phyloP scores from a whole-genome alignment of 495 filamentous ascomycete species.

The Chaetomidium leptoderma region DNA sequence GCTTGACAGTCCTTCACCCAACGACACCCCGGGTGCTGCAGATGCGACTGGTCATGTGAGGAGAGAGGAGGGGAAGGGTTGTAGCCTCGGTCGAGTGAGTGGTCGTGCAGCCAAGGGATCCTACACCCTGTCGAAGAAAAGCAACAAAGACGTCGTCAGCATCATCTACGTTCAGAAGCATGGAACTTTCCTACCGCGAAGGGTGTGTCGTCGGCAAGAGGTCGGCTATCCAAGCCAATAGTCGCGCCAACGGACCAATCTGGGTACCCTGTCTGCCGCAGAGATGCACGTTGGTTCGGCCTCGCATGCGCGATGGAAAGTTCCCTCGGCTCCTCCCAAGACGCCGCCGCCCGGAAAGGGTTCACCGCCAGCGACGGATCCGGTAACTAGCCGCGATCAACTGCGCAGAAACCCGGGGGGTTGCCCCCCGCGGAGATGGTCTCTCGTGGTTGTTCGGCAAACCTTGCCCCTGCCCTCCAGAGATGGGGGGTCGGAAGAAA shows the following conservation, averaged over 20 bases:
- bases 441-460: neutral
- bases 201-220: neutral
- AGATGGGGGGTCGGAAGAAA: neutral
- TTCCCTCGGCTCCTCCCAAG: neutral
- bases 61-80: neutral
- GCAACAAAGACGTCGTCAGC: neutral
- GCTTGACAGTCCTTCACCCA: neutral
- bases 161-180: neutral
- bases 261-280: slow-evolving; percentile 11
- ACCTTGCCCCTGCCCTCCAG: neutral
- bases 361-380: neutral
- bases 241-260: slow-evolving; percentile 21
- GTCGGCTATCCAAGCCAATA: slow-evolving; percentile 10
- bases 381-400: neutral
- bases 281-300: neutral
- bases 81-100: neutral
- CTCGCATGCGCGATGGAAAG: neutral
- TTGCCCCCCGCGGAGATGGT: neutral
- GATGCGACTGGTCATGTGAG: slow-evolving; percentile 10
- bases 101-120: neutral
- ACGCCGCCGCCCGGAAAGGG: neutral
- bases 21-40: neutral
- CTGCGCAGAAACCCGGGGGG: neutral
- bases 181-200: slow-evolving; percentile 2
- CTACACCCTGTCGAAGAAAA: neutral